Conservation (phyloP, 2,329 filamentous ascomycete species). For the Podosphaera leucotricha region DNA sequence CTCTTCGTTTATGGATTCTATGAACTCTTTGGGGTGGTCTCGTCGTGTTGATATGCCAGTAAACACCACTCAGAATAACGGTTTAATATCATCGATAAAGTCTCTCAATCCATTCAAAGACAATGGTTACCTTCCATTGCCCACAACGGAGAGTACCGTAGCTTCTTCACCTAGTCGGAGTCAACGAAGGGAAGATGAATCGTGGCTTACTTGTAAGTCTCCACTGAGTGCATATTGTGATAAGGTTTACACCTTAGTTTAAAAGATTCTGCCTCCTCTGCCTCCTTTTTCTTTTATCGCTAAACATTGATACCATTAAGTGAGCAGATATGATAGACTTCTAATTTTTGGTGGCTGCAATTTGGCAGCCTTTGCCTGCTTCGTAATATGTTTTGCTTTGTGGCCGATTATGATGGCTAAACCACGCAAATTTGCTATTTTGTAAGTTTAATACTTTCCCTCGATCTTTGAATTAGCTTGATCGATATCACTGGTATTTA, state of each 20-base stretch:
- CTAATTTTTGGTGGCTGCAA: slow-evolving; percentile 84
- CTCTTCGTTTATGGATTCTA: slow-evolving; percentile 72
- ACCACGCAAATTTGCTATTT: slow-evolving; percentile 82
- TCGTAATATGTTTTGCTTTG: slow-evolving; percentile 76
- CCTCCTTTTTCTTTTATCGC: slow-evolving; percentile 8
- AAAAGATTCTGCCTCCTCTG: too few species aligned
- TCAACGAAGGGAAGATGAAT: slow-evolving; percentile 82
- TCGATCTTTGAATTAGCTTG: background rate
- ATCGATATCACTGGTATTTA: background rate
- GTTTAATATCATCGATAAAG: slow-evolving; percentile 58
- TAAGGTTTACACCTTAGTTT: slow-evolving; percentile 4
- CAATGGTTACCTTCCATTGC: slow-evolving; percentile 73
- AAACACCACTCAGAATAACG: slow-evolving; percentile 45
- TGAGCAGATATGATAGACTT: slow-evolving; percentile 91
- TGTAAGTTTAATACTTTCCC: slow-evolving; percentile 46
- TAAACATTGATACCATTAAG: slow-evolving; percentile 26
- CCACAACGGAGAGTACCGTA: slow-evolving; percentile 59
- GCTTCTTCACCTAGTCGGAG: slow-evolving; percentile 67
- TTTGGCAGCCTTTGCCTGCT: slow-evolving; percentile 69
- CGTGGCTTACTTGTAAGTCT: slow-evolving; percentile 79
- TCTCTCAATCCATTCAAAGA: slow-evolving; percentile 72
- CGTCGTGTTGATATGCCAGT: slow-evolving; percentile 61
- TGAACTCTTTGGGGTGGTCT: slow-evolving; percentile 88
- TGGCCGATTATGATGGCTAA: slow-evolving; percentile 61
- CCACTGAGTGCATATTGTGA: background rate